Conservation (phyloP, 495 filamentous ascomycete genomes). For the Trichoderma asperelloides region DNA sequence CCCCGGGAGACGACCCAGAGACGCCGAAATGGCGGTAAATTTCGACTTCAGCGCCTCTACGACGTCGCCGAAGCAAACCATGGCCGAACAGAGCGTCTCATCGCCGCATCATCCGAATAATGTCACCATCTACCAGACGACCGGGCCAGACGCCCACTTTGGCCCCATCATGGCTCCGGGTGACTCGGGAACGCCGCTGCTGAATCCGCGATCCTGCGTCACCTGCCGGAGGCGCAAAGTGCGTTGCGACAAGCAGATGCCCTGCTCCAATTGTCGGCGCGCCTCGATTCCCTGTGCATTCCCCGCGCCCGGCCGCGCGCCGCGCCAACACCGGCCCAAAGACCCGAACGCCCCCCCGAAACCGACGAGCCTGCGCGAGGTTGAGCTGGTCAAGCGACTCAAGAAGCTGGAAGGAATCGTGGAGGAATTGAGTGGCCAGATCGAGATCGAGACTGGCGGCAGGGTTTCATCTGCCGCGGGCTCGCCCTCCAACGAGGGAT, state of each 20-base stretch:
- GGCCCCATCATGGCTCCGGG: constrained; percentile 20
- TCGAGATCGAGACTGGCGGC: constrained; percentile 31
- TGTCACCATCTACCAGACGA: constrained; percentile 9
- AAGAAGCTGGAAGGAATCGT: constrained; percentile 77
- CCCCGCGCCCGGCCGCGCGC: constrained; percentile 73
- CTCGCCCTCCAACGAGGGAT: not conserved
- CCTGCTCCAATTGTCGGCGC: constrained; percentile 77
- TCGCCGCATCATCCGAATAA: constrained; percentile 6
- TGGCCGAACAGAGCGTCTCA: not conserved
- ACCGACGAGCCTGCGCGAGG: constrained; percentile 51
- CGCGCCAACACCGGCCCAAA: constrained; percentile 55
- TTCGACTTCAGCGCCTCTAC: not conserved
- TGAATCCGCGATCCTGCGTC: constrained; percentile 69
- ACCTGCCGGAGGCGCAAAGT: constrained; percentile 81
- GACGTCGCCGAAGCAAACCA: not conserved
- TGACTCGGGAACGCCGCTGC: constrained; percentile 25
- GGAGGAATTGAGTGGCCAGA: constrained; percentile 44
- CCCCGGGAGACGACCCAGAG: not conserved
- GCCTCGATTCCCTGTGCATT: constrained; percentile 75
- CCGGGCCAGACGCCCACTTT: not conserved
- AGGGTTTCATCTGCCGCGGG: not conserved
- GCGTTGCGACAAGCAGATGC: constrained; percentile 74
- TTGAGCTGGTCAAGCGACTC: constrained; percentile 69
- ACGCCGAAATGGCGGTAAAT: not conserved
- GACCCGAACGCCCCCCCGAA: constrained; percentile 44